Conservation (phyloP, 1,284 basidiomycete species). For the Puccinia horiana region DNA sequence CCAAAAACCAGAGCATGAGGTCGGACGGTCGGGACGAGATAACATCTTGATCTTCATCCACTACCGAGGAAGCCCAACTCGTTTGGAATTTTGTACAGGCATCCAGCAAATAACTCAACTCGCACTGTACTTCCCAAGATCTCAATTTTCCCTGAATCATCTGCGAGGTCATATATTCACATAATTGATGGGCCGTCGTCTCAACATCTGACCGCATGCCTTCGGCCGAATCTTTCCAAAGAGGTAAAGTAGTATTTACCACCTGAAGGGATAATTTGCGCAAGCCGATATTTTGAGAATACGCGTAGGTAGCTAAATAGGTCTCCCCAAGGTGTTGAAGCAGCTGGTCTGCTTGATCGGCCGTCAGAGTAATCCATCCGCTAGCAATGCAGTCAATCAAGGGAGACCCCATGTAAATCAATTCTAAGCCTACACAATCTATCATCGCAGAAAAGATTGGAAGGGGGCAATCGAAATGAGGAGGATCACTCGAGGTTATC, state of each 20-base stretch:
- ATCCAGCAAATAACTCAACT: conserved; percentile 31
- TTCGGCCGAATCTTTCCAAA: conserved; percentile 14
- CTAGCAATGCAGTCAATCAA: conserved; percentile 26
- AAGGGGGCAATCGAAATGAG: neutral
- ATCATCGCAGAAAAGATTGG: conserved; percentile 1
- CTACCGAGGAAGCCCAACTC: conserved; percentile 23
- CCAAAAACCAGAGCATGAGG: conserved; percentile 35
- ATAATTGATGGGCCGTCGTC: conserved; percentile 24
- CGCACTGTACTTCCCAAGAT: conserved; percentile 33
- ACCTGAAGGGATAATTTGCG: conserved; percentile 36
- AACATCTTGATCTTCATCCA: conserved; percentile 1
- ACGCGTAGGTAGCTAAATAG: conserved; percentile 41
- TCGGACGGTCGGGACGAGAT: conserved; percentile 11
- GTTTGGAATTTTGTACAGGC: conserved; percentile 7
- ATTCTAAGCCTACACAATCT: conserved; percentile 28
- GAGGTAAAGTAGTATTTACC: conserved; percentile 13
- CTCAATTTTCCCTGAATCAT: conserved; percentile 22
- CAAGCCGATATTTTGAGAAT: conserved; percentile 42
- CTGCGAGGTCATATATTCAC: conserved; percentile 24
- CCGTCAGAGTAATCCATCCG: conserved; percentile 27
- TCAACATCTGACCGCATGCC: conserved; percentile 1
- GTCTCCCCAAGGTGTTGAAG: conserved; percentile 43
- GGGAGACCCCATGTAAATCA: conserved; percentile 29
- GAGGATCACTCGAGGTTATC: neutral
- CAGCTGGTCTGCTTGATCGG: conserved; percentile 28